Evolutionary conservation across 1,284 basidiomycete genomes (phyloP).

Genomic region (Cryptococcus amylolentus): DNA sequence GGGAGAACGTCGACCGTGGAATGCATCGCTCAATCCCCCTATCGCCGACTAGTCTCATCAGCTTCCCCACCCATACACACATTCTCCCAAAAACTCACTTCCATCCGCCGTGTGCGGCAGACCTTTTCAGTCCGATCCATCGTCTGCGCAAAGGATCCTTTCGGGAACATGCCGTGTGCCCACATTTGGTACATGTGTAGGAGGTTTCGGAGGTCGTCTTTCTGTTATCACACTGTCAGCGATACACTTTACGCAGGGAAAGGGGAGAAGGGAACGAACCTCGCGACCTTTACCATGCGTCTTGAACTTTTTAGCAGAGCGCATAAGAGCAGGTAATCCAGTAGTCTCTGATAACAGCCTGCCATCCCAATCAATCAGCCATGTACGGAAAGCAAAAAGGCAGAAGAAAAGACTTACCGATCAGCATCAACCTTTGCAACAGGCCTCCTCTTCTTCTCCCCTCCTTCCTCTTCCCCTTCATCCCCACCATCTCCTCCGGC

Average conservation of each 20-base stretch:
- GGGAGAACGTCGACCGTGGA: conserved; percentile 52
- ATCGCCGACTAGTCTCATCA: conserved; percentile 43
- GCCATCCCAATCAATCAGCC: no score
- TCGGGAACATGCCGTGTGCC: conserved; percentile 86
- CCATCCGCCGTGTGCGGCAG: conserved; percentile 76
- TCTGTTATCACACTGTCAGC: conserved; percentile 51
- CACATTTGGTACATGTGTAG: conserved; percentile 84
- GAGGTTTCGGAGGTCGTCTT: conserved; percentile 68
- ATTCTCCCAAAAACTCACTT: conserved; percentile 60
- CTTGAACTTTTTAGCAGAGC: conserved; percentile 68
- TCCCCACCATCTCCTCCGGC: conserved; percentile 13
- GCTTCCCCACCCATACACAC: conserved; percentile 52
- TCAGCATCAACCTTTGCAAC: conserved; percentile 67
- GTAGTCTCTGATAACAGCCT: conserved; percentile 59
- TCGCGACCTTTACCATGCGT: conserved; percentile 84
- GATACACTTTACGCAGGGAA: neutral
- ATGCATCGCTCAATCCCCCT: conserved; percentile 55
- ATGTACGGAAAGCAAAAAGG: no score
- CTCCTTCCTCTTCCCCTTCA: conserved; percentile 30
- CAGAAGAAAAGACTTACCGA: conserved; percentile 44
- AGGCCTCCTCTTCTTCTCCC: conserved; percentile 55
- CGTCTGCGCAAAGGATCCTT: conserved; percentile 77
- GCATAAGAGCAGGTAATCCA: conserved; percentile 73
- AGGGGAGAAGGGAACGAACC: conserved; percentile 50
- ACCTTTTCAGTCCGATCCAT: conserved; percentile 76